Base-by-base conservation (phyloP, 176 grass and related monocot genomes). In the bread wheat (Triticum aestivum) region DNA sequence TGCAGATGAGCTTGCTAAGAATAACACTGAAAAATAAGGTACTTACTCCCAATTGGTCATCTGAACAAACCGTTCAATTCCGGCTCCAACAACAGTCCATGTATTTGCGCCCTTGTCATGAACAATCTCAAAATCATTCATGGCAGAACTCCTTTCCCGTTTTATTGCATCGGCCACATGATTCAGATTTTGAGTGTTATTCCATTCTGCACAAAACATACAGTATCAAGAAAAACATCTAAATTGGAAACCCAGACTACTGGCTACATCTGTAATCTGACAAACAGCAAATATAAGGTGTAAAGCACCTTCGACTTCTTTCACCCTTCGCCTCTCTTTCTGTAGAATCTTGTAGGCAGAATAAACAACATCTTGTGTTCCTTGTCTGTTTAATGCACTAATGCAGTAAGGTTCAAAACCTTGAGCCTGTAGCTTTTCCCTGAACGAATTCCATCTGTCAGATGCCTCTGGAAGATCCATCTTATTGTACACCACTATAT, bases 11-110 rank as follows among this genome's bases (percentile, higher is more conserved):
- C 51, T 73, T 21, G n/a, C 5, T 33, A 30, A 73, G 54, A 10
- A 44, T 45, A 75, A 63, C 44, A 30, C 44, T 45, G 26, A 8
- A 37, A 12, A 39, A 71, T 29, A 83, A 59, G 90, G 41, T 26
- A 90, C 90, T 73, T 84, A 92, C 93, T 95, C 92, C 96, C 96
- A 98, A 84, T 98, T 95, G 80, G 96, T 98, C 96, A 95, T 98
- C 65, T 98, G 96, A 86, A 98, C 96, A 82, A 98, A 98, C 7
- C 96, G 89, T 83, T 94, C 88, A 52, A 98, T 91, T 87, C 96
- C 96, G 83, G 88, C 93, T 73, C 96, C 96, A 61, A 82, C 88
- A 69, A 95, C 93, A 82, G 84, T 83, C 96, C 96, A 98, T 61
- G 88, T 95, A 75, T 82, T 89, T 20, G 91, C 79, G 24, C 82